Evolutionary conservation across 176 grass and related monocot species (phyloP).

Genomic region (Eleusine indica): DNA sequence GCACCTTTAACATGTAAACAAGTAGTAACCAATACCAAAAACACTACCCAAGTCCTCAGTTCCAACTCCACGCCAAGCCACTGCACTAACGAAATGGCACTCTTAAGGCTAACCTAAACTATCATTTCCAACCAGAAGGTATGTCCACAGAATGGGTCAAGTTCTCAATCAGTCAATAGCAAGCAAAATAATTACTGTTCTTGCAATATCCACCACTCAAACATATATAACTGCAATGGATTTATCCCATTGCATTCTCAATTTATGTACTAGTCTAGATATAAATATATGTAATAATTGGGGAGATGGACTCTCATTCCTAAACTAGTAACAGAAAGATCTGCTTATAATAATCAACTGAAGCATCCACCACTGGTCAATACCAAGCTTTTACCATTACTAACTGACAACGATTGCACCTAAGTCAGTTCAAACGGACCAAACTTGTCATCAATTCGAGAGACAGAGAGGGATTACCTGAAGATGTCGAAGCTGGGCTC

Average conservation of each 20-base stretch:
- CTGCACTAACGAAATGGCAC: background rate
- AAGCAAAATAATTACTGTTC: background rate
- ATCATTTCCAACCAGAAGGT: background rate
- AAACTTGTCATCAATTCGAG: background rate
- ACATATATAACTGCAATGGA: background rate
- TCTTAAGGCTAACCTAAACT: background rate
- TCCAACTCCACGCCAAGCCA: background rate
- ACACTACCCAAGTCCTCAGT: background rate
- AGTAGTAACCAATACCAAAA: background rate
- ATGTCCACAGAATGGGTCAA: background rate
- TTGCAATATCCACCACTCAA: background rate
- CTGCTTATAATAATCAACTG: background rate
- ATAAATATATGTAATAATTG: background rate
- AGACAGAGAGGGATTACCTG: constrained; percentile 45
- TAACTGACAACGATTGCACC: background rate
- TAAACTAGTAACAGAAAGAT: constrained; percentile 3
- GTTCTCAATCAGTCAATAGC: constrained; percentile 4
- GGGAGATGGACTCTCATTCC: background rate
- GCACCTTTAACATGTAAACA: background rate
- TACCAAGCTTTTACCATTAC: background rate
- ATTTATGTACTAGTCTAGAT: background rate
- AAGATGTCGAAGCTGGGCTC: constrained; percentile 89
- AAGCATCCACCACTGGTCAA: background rate
- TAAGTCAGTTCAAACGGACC: background rate
- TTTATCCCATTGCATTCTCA: background rate